Base-by-base conservation (phyloP, 768 basidiomycete genomes). In the Lactarius sanguifluus region DNA sequence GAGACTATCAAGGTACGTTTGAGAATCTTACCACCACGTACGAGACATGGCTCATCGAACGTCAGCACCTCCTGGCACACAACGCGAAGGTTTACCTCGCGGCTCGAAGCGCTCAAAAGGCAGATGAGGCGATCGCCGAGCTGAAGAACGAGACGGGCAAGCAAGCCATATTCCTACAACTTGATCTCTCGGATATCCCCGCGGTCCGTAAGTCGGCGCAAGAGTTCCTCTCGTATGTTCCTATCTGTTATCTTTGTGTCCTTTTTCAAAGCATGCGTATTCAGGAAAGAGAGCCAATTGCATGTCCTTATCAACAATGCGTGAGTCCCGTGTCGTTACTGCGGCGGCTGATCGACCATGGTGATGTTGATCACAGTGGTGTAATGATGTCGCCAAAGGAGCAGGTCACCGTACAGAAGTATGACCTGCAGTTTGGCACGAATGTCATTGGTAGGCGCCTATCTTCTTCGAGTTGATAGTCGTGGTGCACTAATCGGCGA, bases 61-160 rank as follows among this genome's bases (percentile, higher is more conserved):
- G 34, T 36, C 66, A 86, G 83, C 81, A 76, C 1, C 80, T 89
- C 13, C 76, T 90, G n/a, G 43, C 69, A 13, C 85, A 84, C 69
- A 84, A 87, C 71, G 89, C 88, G 12, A 88, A 82, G 62, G 88
- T 91, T 0, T 90, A 91, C 71, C 62, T 90, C 45, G 86, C 83
- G 0, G 76, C 77, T 8, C 80, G 87, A 20, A 79, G 71, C 61
- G 66, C 74, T 58, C 73, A 75, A 38, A 88, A 83, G 66, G 77
- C 81, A 0, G 76, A 80, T 5, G 72, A 70, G 3, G 86, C 86
- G 0, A 88, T 90, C 64, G 68, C 76, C 36, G 81, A 85, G 6
- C 76, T 91, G 64, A 79, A 85, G 69, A 25, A 66, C 20, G 74
- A 62, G 45, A 83, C 82, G 0, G 82, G 83, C 32, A 78, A 75